A percentile compares a stretch with the other conserved stretches of the same genome.
Conservation (phyloP, 1,284 basidiomycete genomes). For the Ustanciosporium gigantosporum region DNA sequence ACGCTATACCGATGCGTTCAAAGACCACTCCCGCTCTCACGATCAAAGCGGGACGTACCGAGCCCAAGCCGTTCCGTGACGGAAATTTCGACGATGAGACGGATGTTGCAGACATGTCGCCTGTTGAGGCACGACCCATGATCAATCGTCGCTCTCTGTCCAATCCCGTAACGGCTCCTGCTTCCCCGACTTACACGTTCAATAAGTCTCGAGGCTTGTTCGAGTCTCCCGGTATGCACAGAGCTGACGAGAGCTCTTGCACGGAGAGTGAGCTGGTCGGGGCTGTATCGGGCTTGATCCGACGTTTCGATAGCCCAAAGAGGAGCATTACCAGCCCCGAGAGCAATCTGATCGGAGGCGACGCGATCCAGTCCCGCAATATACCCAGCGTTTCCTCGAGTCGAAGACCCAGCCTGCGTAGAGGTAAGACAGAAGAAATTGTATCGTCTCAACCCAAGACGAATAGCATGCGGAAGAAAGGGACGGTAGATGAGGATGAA, state of each 20-base stretch:
- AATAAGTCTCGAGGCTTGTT: slow-evolving; percentile 10
- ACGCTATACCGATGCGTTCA: slow-evolving; percentile 4
- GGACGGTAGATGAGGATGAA: slow-evolving; percentile 6
- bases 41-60: slow-evolving; percentile 14
- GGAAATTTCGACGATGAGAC: slow-evolving; percentile 35
- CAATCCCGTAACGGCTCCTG: slow-evolving; percentile 23
- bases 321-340: slow-evolving; percentile 8
- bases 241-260: slow-evolving; percentile 51
- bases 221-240: slow-evolving; percentile 11
- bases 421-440: slow-evolving; percentile 65
- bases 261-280: slow-evolving; percentile 40
- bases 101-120: slow-evolving; percentile 33
- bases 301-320: slow-evolving; percentile 37
- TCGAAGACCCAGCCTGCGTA: slow-evolving; percentile 68
- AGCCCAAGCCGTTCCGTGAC: slow-evolving; percentile 12
- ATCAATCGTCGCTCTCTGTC: slow-evolving; percentile 25
- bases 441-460: slow-evolving; percentile 45
- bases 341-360: no score
- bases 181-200: slow-evolving; percentile 22
- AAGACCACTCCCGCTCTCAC: slow-evolving; percentile 13
- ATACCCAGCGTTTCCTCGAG: not conserved
- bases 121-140: slow-evolving; percentile 25
- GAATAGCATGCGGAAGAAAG: slow-evolving; percentile 8
- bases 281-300: slow-evolving; percentile 20
- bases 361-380: not conserved